These are phyloP conservation scores for Talaromyces wortmannii DNA, from an alignment of 495 filamentous ascomycete genomes.

Conservation along the genomic window DNA sequence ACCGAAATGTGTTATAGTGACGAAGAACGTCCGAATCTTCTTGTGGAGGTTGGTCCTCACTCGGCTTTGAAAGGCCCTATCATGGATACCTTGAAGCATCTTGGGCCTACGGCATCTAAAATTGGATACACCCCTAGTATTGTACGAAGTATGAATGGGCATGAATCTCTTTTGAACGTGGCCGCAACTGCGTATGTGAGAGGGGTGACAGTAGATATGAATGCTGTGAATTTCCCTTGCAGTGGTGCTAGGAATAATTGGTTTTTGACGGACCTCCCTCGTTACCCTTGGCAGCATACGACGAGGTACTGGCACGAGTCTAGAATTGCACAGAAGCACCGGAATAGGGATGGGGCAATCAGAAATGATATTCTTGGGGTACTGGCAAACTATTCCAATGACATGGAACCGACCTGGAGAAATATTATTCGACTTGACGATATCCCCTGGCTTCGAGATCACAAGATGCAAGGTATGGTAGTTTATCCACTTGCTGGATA, in stretches of 20 bases:
- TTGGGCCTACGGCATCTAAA: slow-evolving; percentile 11
- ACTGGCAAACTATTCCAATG: slow-evolving; percentile 20
- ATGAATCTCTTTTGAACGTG: slow-evolving; percentile 31
- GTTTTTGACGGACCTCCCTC: slow-evolving; percentile 32
- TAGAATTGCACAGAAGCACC: slow-evolving; percentile 41
- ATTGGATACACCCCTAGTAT: slow-evolving; percentile 17
- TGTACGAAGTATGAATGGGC: slow-evolving; percentile 13
- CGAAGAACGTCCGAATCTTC: slow-evolving; percentile 10
- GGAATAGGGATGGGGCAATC: slow-evolving; percentile 2
- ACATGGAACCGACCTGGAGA: slow-evolving; percentile 35
- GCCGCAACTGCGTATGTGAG: slow-evolving; percentile 16
- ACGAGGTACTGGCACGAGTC: slow-evolving; percentile 33
- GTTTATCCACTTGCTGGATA: slow-evolving; percentile 45
- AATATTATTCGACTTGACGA: slow-evolving; percentile 36
- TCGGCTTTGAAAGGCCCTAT: slow-evolving; percentile 31
- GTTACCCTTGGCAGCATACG: slow-evolving; percentile 39
- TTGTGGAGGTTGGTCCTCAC: slow-evolving; percentile 49
- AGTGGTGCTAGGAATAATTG: slow-evolving; percentile 2
- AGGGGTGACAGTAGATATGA: slow-evolving; percentile 15
- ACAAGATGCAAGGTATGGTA: slow-evolving; percentile 34
- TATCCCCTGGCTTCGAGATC: slow-evolving; percentile 46
- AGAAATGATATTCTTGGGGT: slow-evolving; percentile 51
- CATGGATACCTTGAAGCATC: slow-evolving; percentile 14
- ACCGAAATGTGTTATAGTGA: slow-evolving; percentile 9
- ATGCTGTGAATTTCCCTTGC: slow-evolving; percentile 1